Evolutionary conservation across 805 yeast genomes (phyloP), one percentile per base, ranked within the genome.

Genomic region (Wickerhamiella sorbophila): DNA sequence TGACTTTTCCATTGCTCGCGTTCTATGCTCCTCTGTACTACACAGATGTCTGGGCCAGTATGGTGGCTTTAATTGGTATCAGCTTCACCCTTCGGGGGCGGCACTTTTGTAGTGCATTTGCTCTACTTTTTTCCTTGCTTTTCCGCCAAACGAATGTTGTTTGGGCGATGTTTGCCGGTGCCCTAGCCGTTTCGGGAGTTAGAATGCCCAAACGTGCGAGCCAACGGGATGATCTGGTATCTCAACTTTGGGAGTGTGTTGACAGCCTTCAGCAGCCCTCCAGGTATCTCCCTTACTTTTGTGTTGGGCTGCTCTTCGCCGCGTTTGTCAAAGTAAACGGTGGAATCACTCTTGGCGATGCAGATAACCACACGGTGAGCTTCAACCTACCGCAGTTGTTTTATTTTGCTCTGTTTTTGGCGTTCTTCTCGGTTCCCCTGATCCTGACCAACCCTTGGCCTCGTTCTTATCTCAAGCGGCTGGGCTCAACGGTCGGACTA

Each of bases 31-130:
- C 76, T 27, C 62, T 91, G 29, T 91, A 77, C 61, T 91, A 91
- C 60, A 91, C 98, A 0, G 98, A 91, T 55, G 79, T 86, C 1
- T 87, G 96, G 97, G 74, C 95, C 0, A 72, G 91, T 0, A 69
- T 82, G 1, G 62, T 83, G 22, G 70, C 87, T 5, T 46, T 83
- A 10, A 65, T 77, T 27, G 65, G 75, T 4, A 53, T 70, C 49
- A 14, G 50, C 43, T 17, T 44, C 44, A 17, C 37, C 9, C 46
- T 20, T 19, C 47, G 5, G 34, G 45, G 2, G 57, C 61, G 17
- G 48, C 65, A 6, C 40, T 45, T 5, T 26, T 66, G 5, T 1
- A 67, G 85, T 44, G 79, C 79, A 0, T 2, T 71, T 4, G 49
- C 77, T 20, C 82, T 83, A 0, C 67, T 75, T 4, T 22, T 68